Conservation (phyloP, 2,329 filamentous ascomycete species). For the Diplodia corticola region DNA sequence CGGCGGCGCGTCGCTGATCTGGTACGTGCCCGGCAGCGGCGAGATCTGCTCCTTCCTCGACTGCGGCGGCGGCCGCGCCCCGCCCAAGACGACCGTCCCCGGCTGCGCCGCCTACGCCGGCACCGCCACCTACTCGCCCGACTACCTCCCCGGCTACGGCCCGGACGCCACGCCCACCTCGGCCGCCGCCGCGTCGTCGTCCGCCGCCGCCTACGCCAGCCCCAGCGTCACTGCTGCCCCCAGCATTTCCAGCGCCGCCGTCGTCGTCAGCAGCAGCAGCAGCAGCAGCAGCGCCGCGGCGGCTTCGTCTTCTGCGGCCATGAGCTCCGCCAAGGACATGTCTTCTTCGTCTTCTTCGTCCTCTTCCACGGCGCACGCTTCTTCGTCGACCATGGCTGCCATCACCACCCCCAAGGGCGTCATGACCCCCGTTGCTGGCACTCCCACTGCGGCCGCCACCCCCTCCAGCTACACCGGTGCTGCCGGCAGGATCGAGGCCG, state of each 20-base stretch:
- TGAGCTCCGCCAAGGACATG: no score
- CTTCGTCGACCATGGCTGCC: neutral
- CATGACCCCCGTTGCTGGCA: neutral
- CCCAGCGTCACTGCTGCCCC: slow-evolving; percentile 20
- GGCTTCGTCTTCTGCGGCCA: neutral
- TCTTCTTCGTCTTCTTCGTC: neutral
- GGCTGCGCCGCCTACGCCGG: slow-evolving; percentile 60
- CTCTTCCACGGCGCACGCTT: neutral
- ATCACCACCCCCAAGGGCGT: neutral
- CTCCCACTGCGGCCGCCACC: neutral
- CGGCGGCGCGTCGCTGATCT: slow-evolving; percentile 53
- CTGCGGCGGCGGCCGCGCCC: slow-evolving; percentile 67
- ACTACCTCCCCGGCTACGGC: slow-evolving; percentile 46
- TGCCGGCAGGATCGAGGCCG: slow-evolving; percentile 21
- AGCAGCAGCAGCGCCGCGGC: slow-evolving; percentile 15
- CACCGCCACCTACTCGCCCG: slow-evolving; percentile 56
- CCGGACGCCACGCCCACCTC: slow-evolving; percentile 12
- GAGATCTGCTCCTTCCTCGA: slow-evolving; percentile 66
- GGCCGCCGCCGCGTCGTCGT: slow-evolving; percentile 9
- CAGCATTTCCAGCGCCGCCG: slow-evolving; percentile 15
- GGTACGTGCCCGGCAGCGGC: slow-evolving; percentile 63
- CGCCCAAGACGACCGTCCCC: slow-evolving; percentile 63
- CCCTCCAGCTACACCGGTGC: slow-evolving; percentile 26
- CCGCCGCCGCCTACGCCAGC: slow-evolving; percentile 14
- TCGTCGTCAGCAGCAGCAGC: neutral